Evolutionary conservation across 2,329 filamentous ascomycete species (phyloP), one percentile per base, ranked within the genome.

Genomic region (Aspergillus calidoustus): DNA sequence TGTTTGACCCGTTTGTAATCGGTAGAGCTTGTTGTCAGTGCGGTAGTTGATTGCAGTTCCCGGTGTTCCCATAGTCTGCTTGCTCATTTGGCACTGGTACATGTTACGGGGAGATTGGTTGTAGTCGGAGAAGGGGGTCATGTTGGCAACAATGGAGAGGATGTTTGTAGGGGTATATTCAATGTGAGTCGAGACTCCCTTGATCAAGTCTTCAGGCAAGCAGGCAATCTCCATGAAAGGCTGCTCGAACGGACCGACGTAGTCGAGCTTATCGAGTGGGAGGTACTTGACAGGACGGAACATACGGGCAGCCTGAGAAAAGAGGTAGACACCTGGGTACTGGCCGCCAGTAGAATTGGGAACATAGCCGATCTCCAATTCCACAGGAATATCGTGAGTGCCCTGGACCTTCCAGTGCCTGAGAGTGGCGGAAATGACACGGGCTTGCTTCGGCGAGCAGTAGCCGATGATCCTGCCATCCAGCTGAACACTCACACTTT

Each of bases 71-170:
- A 99, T 99, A 0, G 94, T 93, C 81, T 99, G 95, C 77, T 99
- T 99, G 81, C 92, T 93, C 95, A 98, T 98, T 83, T 98, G 95
- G 81, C 93, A 97, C 76, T 96, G 92, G 76, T 98, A 99, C 94
- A 98, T 98, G 80, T 99, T 99, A 85, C 95, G 86, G 1, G 95
- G 95, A 15, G 93, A 97, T 78, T 99, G 95, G 80, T 99, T 99
- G 81, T 97, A 97, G 76, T 99, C 92, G 51, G 94, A 97, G 80
- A 99, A 99, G 3, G 95, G 95, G 0, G 95, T 99, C 90, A 97
- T 96, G 80, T 98, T 98, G 71, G 95, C 95, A 55, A 99, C 85
- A 67, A 99, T 98, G 7, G 94, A 98, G 28, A 99, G 87, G 67
- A 99, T 98, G 78, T 98, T 95, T 34, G 95, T 99, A 1, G 95